Evolutionary conservation across 2,329 filamentous ascomycete genomes (phyloP), one percentile per base, ranked within the genome.

Genomic region (Akanthomyces dipterigenus): DNA sequence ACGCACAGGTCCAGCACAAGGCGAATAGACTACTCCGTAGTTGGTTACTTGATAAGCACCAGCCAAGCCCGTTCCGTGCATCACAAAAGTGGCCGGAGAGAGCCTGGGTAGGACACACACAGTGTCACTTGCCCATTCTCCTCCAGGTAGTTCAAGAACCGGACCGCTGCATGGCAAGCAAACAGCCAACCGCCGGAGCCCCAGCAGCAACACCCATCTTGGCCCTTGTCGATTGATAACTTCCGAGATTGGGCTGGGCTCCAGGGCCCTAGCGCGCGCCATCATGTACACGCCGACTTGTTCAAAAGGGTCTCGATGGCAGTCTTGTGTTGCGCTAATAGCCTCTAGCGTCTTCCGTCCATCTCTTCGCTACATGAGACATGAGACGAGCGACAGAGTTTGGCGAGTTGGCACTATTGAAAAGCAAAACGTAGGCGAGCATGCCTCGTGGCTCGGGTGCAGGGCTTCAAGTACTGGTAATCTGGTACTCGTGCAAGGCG

Each of bases 191-290:
- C 5, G 5, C 14, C 12, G 3, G 12, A 38, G 36, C 36, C 26
- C 57, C 46, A 60, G 57, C 28, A 53, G 38, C 57, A 36, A 36
- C 46, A 60, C 36, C 48, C 57, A 36, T 5, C 36, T 38, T 28
- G 36, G 28, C 42, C 59, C 51, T 49, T 36, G 26, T 50, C 14
- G 59, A 55, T 55, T 49, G 45, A 61, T 61, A 61, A 56, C 51
- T 61, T 61, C 59, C 59, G 59, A 61, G 59, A 61, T 61, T 26
- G 56, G n/a, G 46, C 46, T 24, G 43, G 34, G 50, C 59, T 50
- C 59, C 59, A 61, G 51, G n/a, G 12, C 26, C 31, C 59, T 61
- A 55, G 51, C 51, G 59, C 53, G 43, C 50, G 43, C 51, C 51
- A 55, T 59, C 18, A 50, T 46, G 24, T 36, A 26, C n/a, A 26